Conservation (phyloP, 805 yeast species). For the Lachancea nothofagi region DNA sequence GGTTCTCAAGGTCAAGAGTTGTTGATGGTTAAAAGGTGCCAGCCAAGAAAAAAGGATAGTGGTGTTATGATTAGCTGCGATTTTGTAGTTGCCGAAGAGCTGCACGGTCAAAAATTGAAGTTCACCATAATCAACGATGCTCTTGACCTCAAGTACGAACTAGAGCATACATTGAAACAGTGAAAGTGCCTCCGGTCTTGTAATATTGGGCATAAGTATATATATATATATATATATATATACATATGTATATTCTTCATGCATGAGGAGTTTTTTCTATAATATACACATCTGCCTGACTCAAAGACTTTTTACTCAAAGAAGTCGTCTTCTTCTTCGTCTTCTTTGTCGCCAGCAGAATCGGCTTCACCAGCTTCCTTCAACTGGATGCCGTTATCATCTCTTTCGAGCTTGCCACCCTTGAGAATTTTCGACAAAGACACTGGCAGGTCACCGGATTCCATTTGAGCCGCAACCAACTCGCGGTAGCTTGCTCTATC, state of each 20-base stretch:
- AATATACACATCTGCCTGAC: conserved; percentile 1
- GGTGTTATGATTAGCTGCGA: conserved; percentile 35
- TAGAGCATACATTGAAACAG: conserved; percentile 18
- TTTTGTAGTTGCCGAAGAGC: conserved; percentile 44
- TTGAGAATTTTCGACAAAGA: conserved; percentile 43
- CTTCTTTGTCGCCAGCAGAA: conserved; percentile 21
- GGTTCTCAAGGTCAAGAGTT: conserved; percentile 50
- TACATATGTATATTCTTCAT: too few species aligned
- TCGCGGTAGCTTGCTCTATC: conserved; percentile 46
- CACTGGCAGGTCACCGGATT: conserved; percentile 50
- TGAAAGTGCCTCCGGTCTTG: background rate
- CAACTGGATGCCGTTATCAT: conserved; percentile 22
- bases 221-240: too few species aligned
- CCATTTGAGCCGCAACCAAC: conserved; percentile 46
- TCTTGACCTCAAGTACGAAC: conserved; percentile 45
- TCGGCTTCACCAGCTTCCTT: conserved; percentile 12
- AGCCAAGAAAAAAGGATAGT: conserved; percentile 42
- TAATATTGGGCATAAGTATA: too few species aligned
- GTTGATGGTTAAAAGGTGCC: conserved; percentile 65
- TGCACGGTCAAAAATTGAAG: conserved; percentile 42
- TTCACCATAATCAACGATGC: conserved; percentile 62
- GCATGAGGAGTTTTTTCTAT: too few species aligned
- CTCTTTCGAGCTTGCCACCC: conserved; percentile 31
- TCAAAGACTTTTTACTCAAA: conserved; percentile 32
- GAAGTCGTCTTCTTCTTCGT: conserved; percentile 37